Base-by-base conservation (phyloP, 805 yeast species). In the Cyberlindnera saturnus region DNA sequence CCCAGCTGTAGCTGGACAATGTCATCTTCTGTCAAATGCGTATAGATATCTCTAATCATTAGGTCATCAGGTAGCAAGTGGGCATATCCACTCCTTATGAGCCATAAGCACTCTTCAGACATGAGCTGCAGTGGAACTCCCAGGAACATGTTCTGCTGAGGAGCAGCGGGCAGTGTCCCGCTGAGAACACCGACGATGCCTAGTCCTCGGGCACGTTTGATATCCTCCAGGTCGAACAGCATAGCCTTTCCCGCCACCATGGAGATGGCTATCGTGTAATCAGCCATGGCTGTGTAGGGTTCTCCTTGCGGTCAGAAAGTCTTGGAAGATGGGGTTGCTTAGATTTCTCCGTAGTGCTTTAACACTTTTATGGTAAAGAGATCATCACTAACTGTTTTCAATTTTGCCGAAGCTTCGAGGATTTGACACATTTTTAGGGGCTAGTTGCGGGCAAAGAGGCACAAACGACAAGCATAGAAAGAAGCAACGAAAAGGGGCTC, bases 121-220 rank as follows among this genome's bases (percentile, higher is more conserved):
- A 79, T 71, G 36, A 91, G 65, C 54, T 79, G 77, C 40, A 93
- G 62, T 0, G 99, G 99, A 3, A 90, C 63, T 0, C 96, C 95
- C 34, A 87, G 66, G 55, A 90, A 84, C n/a, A 81, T 70, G 56
- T 88, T 89, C 57, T 91, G 99, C 60, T 93, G 99, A 2, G 97
- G 93, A n/a, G 90, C 88, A 38, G 79, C 72, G 0, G 96, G 86
- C 28, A 93, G 65, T 0, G 96, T 85, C 0, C 99, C 99, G 0
- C 77, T 65, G 14, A 91, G 67, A 1, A 82, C 77, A 0, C 99
- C 99, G 18, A 80, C 71, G 1, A 93, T 73, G 13, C 87, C 86
- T 35, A 74, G 63, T 4, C 69, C 67, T 18, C 97, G 68, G 6
- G 89, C 67, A 18, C 42, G 43, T 50, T 73, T 71, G 39, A 86